Evolutionary conservation across 345 rosid genomes (phyloP).

Genomic region (Draba incana): DNA sequence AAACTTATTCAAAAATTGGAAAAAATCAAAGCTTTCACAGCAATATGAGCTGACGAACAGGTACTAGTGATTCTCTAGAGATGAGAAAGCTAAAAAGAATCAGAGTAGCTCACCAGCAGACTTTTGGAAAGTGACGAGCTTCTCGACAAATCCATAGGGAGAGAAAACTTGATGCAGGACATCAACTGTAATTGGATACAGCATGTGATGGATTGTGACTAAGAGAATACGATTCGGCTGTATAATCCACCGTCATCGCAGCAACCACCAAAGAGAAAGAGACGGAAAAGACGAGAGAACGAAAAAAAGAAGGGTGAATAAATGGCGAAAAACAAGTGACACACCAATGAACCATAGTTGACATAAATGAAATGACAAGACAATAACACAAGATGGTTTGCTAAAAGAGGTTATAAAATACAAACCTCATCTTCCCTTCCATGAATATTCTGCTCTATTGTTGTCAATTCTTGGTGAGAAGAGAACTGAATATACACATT

Average conservation of each 20-base stretch:
- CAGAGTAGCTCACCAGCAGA: slow-evolving; percentile 92
- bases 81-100: slow-evolving; percentile 33
- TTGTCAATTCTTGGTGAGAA: slow-evolving; percentile 98
- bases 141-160: slow-evolving; percentile 92
- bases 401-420: neutral
- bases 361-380: slow-evolving; percentile 10
- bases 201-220: slow-evolving; percentile 94
- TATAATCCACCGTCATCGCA: slow-evolving; percentile 55
- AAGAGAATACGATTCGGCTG: slow-evolving; percentile 96
- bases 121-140: slow-evolving; percentile 98
- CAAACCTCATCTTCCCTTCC: slow-evolving; percentile 97
- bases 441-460: slow-evolving; percentile 89
- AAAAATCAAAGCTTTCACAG: neutral
- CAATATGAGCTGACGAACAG: slow-evolving; percentile 5
- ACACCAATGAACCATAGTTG: slow-evolving; percentile 18
- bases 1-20: neutral
- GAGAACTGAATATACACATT: slow-evolving; percentile 97
- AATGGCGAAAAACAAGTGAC: slow-evolving; percentile 40
- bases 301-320: slow-evolving; percentile 50
- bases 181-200: slow-evolving; percentile 94
- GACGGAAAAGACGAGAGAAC: slow-evolving; percentile 60
- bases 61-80: slow-evolving; percentile 4
- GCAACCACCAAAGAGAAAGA: slow-evolving; percentile 62
- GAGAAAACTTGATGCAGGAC: slow-evolving; percentile 96
- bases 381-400: neutral